Base-by-base conservation (phyloP, 2,329 filamentous ascomycete species). In the Stenocarpella maydis region DNA sequence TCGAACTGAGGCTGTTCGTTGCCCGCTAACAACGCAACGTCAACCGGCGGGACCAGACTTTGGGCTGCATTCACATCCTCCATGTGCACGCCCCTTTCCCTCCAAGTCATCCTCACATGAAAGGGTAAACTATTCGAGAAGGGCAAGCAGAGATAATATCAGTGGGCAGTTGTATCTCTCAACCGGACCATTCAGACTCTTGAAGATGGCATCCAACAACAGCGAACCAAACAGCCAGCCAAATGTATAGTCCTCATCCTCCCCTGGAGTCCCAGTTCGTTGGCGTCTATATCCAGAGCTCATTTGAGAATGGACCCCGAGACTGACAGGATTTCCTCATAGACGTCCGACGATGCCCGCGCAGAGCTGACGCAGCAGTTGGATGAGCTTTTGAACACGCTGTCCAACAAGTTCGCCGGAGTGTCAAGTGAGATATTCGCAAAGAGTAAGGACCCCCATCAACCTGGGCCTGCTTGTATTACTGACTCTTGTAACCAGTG, bases 381-480 rank as follows among this genome's bases (percentile, higher is more conserved):
- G 1, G 95, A 98, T 74, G 93, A 97, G 49, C 86, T 98, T 3
- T 84, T 98, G 4, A 94, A 95, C 77, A 91, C 93, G 54, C 83
- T 98, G 0, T 93, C 92, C 64, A 91, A 89, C 79, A 97, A 97
- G 79, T 97, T 97, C 79, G 90, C 92, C 24, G 89, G 88, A 15
- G 90, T 97, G 6, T 97, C 93, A 10, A 91, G 89, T 70, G 95
- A 97, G 81, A 91, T 98, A 70, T 93, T 97, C 75, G 88, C 91
- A 45, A 97, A 97, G 82, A 93, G 94, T 97, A 80, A 78, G 90
- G 83, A 0, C 14, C 15, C 24, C 34, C 69, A 15, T 37, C n/a
- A 31, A 17, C 12, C 37, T 31, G 7, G n/a, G 49, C 31, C 19
- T 24, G 17, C 21, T 17, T 53, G 6, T 12, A 45, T 68, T 14